These are phyloP conservation scores for Limnomonas spitsbergensis DNA, from an alignment of 139 green algal genomes.

Conservation along the genomic window DNA sequence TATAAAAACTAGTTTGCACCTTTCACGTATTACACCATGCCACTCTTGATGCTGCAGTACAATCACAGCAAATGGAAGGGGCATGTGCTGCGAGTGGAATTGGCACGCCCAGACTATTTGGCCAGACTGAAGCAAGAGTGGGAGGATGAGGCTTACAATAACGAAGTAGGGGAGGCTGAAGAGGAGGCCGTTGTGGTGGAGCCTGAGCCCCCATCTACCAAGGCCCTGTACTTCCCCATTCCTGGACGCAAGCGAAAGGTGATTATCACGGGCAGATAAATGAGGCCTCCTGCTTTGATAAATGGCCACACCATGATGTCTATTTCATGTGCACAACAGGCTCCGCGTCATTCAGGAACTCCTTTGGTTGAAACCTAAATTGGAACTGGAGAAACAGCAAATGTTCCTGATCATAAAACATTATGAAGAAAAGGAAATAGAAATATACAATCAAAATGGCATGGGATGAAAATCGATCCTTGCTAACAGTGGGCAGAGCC, in stretches of 20 bases:
- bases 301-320: no score
- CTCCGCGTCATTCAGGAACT: no score
- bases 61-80: slow-evolving; percentile 25
- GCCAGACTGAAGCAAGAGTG: neutral
- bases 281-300: no score
- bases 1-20: neutral
- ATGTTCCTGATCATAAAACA: no score
- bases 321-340: no score
- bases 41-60: slow-evolving; percentile 13
- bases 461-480: no score
- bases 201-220: neutral
- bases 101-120: slow-evolving; percentile 14
- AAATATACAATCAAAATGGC: no score
- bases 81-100: slow-evolving; percentile 11
- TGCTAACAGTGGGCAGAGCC: no score
- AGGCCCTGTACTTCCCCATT: neutral
- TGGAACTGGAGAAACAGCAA: no score
- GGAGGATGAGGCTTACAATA: neutral
- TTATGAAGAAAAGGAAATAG: no score
- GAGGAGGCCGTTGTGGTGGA: neutral
- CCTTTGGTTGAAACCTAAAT: no score
- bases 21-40: neutral
- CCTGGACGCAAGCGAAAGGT: slow-evolving; percentile 2
- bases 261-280: no score
- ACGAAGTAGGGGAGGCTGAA: neutral